A percentile compares a stretch with the other conserved stretches of the same genome.
Evolutionary conservation across 768 basidiomycete species (phyloP).

Genomic region (Lactarius indigo): DNA sequence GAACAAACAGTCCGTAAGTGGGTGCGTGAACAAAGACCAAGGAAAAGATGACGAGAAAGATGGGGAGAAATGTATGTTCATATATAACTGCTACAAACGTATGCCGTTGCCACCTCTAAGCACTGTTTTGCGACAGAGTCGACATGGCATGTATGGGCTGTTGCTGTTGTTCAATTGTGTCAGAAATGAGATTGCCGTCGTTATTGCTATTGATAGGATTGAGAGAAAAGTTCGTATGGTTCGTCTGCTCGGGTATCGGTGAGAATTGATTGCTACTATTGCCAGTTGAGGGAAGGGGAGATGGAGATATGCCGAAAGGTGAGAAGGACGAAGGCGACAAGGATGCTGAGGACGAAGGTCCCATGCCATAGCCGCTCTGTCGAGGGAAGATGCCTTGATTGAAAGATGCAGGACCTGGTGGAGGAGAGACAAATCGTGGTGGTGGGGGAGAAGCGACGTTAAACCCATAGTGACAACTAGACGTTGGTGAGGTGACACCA

Average conservation of each 20-base stretch:
- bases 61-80: conserved; percentile 26
- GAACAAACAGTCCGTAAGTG: conserved; percentile 21
- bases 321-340: conserved; percentile 32
- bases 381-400: conserved; percentile 23
- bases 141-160: conserved; percentile 25
- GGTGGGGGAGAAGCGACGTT: conserved; percentile 35
- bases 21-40: conserved; percentile 25
- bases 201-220: conserved; percentile 25
- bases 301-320: conserved; percentile 37
- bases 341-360: conserved; percentile 23
- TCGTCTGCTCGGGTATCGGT: conserved; percentile 29
- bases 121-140: conserved; percentile 22
- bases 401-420: conserved; percentile 28
- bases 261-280: conserved; percentile 27
- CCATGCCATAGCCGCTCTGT: conserved; percentile 31
- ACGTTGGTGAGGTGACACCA: conserved; percentile 32
- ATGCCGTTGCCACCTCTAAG: conserved; percentile 25
- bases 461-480: conserved; percentile 34
- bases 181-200: conserved; percentile 27
- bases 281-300: conserved; percentile 29
- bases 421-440: conserved; percentile 37
- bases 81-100: conserved; percentile 29
- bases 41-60: conserved; percentile 23
- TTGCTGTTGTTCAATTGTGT: conserved; percentile 26
- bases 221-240: conserved; percentile 24